phyloP scores from a whole-genome alignment of 345 rosid genomes.

The Combretum micranthum region DNA sequence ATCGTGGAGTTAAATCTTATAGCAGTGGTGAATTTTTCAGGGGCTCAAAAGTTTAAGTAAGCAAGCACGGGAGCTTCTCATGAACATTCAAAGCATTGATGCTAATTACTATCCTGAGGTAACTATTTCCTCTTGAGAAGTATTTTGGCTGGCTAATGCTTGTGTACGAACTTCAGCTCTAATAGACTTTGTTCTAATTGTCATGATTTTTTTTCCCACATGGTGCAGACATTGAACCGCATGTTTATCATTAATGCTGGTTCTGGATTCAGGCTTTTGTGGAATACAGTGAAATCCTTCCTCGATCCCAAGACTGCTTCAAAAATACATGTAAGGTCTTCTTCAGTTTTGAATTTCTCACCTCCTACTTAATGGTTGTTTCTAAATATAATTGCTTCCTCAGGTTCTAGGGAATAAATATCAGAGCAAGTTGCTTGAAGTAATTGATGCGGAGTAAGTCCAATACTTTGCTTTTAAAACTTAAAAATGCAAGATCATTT shows the following conservation, averaged over 20 bases:
- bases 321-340: conserved; percentile 64
- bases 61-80: conserved; percentile 72
- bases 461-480: neutral
- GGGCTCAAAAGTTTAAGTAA: conserved; percentile 86
- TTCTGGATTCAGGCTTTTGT: conserved; percentile 79
- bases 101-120: conserved; percentile 93
- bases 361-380: neutral
- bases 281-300: conserved; percentile 72
- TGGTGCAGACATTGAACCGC: conserved; percentile 65
- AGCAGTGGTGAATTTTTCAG: conserved; percentile 23
- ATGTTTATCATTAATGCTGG: conserved; percentile 98
- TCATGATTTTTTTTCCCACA: conserved; percentile 2
- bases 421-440: conserved; percentile 89
- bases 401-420: conserved; percentile 89
- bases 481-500: neutral
- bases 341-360: neutral
- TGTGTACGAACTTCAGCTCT: neutral
- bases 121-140: conserved; percentile 3
- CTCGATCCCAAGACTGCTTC: conserved; percentile 86
- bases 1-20: no score
- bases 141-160: no score
- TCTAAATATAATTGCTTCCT: conserved; percentile 7
- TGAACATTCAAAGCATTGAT: conserved; percentile 69
- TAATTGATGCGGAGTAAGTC: conserved; percentile 61
- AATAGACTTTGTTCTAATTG: conserved; percentile 3